Conservation (phyloP, 1,139 yeast genomes). For the Hemisphaericaspora lyxosophila region DNA sequence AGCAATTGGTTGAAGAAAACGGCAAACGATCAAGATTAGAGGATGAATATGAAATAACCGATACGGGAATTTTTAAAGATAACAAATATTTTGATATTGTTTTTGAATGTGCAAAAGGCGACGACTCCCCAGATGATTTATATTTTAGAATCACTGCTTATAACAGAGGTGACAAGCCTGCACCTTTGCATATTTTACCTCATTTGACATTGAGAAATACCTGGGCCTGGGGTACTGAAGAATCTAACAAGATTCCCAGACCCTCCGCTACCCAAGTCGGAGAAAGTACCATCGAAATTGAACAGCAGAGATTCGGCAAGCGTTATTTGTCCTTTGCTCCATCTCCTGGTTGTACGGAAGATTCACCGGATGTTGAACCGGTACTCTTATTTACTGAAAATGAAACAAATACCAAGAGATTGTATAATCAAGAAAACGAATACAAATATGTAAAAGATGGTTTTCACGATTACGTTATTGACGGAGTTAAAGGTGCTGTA, state of each 20-base stretch:
- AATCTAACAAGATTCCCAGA: constrained; percentile 41
- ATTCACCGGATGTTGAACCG: constrained; percentile 71
- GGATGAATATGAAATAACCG: constrained; percentile 69
- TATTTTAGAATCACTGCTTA: constrained; percentile 86
- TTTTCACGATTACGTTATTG: constrained; percentile 79
- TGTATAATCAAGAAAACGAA: constrained; percentile 64
- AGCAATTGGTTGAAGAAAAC: constrained; percentile 70
- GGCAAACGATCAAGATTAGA: constrained; percentile 64
- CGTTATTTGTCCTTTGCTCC: constrained; percentile 78
- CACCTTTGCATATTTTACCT: constrained; percentile 85
- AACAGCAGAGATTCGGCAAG: constrained; percentile 72
- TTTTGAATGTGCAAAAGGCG: constrained; percentile 88
- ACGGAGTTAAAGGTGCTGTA: constrained; percentile 56
- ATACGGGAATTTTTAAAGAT: constrained; percentile 75
- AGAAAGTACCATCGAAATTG: constrained; percentile 52
- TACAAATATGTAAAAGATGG: constrained; percentile 77
- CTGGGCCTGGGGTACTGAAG: constrained; percentile 84
- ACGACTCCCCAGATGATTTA: constrained; percentile 77
- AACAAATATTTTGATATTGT: constrained; percentile 87
- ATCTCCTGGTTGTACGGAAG: constrained; percentile 72
- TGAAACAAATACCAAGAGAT: constrained; percentile 71
- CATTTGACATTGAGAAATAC: constrained; percentile 87
- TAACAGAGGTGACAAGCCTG: constrained; percentile 79
- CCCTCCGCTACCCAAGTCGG: constrained; percentile 53
- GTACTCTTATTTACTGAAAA: constrained; percentile 80